A percentile compares a stretch with the other conserved stretches of the same genome.
These are phyloP conservation scores for Hirsutella minnesotensis DNA, from an alignment of 2,329 filamentous ascomycete species.

Conservation along the genomic window DNA sequence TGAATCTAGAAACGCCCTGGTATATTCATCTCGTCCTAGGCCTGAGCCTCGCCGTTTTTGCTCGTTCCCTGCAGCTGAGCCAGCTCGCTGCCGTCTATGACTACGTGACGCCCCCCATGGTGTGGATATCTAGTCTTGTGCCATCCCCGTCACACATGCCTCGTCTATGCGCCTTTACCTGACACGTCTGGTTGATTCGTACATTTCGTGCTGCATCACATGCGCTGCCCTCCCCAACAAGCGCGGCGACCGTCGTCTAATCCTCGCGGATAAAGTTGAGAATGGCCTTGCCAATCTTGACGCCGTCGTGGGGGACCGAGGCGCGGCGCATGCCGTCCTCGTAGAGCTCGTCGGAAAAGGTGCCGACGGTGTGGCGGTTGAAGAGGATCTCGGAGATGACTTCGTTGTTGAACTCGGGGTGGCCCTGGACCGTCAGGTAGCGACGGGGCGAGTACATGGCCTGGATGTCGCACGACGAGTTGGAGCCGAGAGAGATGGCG, in stretches of 20 bases:
- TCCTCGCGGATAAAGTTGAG: slow-evolving; percentile 61
- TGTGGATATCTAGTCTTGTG: too few relatives aligned
- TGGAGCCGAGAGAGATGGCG: slow-evolving; percentile 28
- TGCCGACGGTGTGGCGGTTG: slow-evolving; percentile 49
- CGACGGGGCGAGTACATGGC: slow-evolving; percentile 26
- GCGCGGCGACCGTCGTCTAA: too few relatives aligned
- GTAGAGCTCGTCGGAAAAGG: slow-evolving; percentile 60
- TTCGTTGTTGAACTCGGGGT: slow-evolving; percentile 31
- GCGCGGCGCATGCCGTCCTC: slow-evolving; percentile 57
- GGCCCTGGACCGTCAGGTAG: slow-evolving; percentile 33
- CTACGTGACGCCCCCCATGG: too few relatives aligned
- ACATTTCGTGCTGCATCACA: too few relatives aligned
- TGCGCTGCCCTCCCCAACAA: too few relatives aligned
- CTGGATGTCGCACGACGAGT: slow-evolving; percentile 27
- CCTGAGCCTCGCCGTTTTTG: not conserved
- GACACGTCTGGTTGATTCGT: too few relatives aligned
- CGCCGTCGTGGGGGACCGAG: slow-evolving; percentile 61
- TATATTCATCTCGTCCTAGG: too few relatives aligned
- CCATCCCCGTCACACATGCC: too few relatives aligned
- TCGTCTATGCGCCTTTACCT: too few relatives aligned
- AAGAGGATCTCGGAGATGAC: slow-evolving; percentile 26
- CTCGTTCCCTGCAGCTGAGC: too few relatives aligned
- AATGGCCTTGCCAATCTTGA: slow-evolving; percentile 63
- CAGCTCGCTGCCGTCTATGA: too few relatives aligned
- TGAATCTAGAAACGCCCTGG: not conserved